Percentiles rank a stretch among this genome's conserved stretches.
phyloP scores from a whole-genome alignment of 2,329 filamentous ascomycete genomes.

The Clarireedia hainanense region DNA sequence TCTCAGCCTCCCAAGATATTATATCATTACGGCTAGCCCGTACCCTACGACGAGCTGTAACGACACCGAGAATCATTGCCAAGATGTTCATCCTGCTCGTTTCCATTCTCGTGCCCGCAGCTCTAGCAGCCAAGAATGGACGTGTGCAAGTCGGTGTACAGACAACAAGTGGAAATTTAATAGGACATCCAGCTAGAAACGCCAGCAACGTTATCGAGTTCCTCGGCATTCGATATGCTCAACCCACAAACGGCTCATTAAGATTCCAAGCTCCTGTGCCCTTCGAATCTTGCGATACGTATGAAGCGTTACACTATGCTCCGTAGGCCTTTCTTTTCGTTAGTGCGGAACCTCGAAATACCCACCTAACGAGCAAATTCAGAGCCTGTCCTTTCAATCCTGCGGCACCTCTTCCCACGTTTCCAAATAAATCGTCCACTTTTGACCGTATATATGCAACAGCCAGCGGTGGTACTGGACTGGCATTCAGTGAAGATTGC shows the following conservation, averaged over 20 bases:
- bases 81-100: background rate
- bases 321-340: background rate
- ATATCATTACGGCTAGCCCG: no score
- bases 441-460: conserved; percentile 1
- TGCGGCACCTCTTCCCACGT: background rate
- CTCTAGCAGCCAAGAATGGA: no score
- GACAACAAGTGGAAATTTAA: conserved; percentile 23
- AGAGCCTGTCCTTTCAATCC: background rate
- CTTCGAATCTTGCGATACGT: conserved; percentile 4
- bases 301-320: background rate
- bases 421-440: background rate
- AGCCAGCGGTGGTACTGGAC: background rate
- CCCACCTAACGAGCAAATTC: background rate
- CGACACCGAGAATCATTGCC: no score
- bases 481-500: conserved; percentile 30
- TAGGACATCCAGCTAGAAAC: conserved; percentile 18
- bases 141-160: conserved; percentile 5
- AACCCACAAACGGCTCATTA: conserved; percentile 31
- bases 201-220: conserved; percentile 27
- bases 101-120: background rate
- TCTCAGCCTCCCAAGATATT: no score
- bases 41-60: no score
- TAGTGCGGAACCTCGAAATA: no score
- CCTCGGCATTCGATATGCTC: conserved; percentile 34
- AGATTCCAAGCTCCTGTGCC: conserved; percentile 27